Evolutionary conservation across 495 filamentous ascomycete species (phyloP).

Genomic region (Trichoderma erinaceum): DNA sequence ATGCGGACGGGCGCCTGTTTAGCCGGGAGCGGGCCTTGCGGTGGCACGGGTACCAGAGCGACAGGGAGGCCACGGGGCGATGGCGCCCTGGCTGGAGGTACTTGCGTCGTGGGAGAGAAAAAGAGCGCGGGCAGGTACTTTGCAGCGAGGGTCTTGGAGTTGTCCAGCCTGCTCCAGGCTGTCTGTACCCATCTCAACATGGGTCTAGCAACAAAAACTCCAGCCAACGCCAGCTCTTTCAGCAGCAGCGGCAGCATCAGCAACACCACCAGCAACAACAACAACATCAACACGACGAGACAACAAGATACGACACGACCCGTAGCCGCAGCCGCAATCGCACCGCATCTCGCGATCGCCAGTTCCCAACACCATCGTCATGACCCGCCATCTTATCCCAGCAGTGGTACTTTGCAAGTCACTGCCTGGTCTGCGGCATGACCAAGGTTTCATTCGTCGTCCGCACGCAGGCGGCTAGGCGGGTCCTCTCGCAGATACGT

Average conservation of each 20-base stretch:
- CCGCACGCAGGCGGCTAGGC: not conserved
- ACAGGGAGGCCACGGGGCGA: not conserved
- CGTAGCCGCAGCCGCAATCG: not conserved
- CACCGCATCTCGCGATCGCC: not conserved
- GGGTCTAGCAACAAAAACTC: no score
- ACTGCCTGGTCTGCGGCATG: constrained; percentile 6
- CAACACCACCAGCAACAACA: no score
- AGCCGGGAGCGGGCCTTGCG: constrained; percentile 11
- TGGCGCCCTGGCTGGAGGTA: not conserved
- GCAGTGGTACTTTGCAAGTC: not conserved
- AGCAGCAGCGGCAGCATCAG: no score
- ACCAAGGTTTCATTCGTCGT: constrained; percentile 9
- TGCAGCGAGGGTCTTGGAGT: not conserved
- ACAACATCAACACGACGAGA: no score
- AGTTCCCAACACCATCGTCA: not conserved
- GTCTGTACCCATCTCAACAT: no score
- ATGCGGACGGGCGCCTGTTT: constrained; percentile 11
- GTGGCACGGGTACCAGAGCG: constrained; percentile 7
- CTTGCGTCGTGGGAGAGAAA: not conserved
- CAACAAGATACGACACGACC: not conserved
- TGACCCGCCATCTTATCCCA: not conserved
- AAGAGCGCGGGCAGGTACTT: not conserved
- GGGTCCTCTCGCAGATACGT: constrained; percentile 9
- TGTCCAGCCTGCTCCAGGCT: no score
- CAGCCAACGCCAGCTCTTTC: no score